Conservation (phyloP, 2,329 filamentous ascomycete genomes). For the Colletotrichum chrysophilum region DNA sequence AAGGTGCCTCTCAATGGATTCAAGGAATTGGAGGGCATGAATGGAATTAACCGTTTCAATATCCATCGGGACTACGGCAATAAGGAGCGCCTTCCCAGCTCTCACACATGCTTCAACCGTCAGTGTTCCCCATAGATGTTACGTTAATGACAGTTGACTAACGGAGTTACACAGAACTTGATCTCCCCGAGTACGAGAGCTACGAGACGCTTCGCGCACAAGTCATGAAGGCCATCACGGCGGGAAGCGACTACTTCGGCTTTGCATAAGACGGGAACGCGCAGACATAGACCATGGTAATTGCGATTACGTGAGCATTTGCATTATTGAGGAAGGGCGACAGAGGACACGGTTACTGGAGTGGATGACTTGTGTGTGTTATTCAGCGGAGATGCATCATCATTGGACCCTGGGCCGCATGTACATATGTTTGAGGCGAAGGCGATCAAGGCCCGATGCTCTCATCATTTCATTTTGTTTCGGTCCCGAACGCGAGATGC, state of each 20-base stretch:
- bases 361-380: constrained; percentile 5
- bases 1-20: constrained; percentile 99
- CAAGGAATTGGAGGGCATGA: constrained; percentile 99
- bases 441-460: background rate
- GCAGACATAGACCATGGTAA: constrained; percentile 11
- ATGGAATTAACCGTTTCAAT: constrained; percentile 96
- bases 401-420: background rate
- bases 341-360: constrained; percentile 5
- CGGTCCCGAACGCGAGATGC: background rate
- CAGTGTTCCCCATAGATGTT: constrained; percentile 51
- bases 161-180: constrained; percentile 73
- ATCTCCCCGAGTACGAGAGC: constrained; percentile 96
- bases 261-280: constrained; percentile 71
- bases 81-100: constrained; percentile 93
- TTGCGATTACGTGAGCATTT: constrained; percentile 18
- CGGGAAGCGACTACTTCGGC: constrained; percentile 95
- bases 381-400: constrained; percentile 2
- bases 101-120: constrained; percentile 99
- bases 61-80: constrained; percentile 98
- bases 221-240: constrained; percentile 94
- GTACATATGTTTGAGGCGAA: constrained; percentile 6
- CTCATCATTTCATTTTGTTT: background rate
- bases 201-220: constrained; percentile 90
- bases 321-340: constrained; percentile 12
- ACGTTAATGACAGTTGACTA: background rate